Evolutionary conservation across 441 rosid genomes (phyloP), one percentile per base, ranked within the genome.

Genomic region (California macrophylla): DNA sequence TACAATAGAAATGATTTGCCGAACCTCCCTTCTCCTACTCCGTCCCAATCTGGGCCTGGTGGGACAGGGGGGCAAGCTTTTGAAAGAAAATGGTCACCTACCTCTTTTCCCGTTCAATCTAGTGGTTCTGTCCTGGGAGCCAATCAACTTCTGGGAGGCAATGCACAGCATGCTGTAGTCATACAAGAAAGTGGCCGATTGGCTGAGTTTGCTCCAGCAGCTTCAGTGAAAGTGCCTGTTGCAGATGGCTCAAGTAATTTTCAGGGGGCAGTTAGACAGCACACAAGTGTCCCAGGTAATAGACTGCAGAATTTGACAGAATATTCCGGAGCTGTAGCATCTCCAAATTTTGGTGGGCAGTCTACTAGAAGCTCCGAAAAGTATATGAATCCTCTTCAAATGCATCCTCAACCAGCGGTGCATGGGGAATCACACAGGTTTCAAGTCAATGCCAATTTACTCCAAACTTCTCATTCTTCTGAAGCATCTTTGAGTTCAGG

Each of bases 21-120:
- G 58, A 88, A 84, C 75, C 92, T 93, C 70, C 98, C 91, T 29
- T 93, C 98, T 54, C 96, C 96, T 60, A 89, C 98, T 69, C 98
- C 97, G 7, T 81, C 79, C 71, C 96, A 80, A 80, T 73, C 80
- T 66, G 66, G 77, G 16, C 60, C 79, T 8, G 71, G 64, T 45
- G 86, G 80, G 58, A 68, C 75, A 6, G 86, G 68, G 75, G 86
- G 75, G 32, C 82, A 77, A 72, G 74, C 32, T 1, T 79, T 77
- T 74, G 90, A 86, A 82, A 87, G 82, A 69, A 81, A 81, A 74
- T 85, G 90, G 96, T 87, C 96, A 15, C 85, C 93, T 26, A 83
- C 82, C 15, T 78, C 79, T 58, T 58, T 58, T 58, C 29, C 63
- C 63, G 71, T 63, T 58, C 84, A 79, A 76, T 74, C 88, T 30